A percentile compares a stretch with the other conserved stretches of the same genome.
phyloP scores from a whole-genome alignment of 352 stramenopile genomes.

The Phytophthora ramorum region DNA sequence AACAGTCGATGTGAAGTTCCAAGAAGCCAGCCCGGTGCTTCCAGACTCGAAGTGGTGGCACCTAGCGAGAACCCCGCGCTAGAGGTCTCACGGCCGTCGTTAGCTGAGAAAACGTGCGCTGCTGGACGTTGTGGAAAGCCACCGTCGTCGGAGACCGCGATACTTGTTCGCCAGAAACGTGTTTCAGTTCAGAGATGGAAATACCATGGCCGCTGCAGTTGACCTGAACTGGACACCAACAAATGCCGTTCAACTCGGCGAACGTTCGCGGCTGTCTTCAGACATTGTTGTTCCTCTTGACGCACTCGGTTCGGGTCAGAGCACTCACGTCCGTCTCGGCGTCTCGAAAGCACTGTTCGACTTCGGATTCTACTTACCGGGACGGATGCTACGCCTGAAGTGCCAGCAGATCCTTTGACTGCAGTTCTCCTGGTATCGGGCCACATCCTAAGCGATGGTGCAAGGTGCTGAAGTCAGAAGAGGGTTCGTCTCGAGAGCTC shows the following conservation, averaged over 20 bases:
- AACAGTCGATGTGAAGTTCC: constrained; percentile 13
- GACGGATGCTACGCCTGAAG: background rate
- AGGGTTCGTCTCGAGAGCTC: background rate
- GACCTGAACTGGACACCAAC: constrained; percentile 1
- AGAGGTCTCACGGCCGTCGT: background rate
- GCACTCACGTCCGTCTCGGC: background rate
- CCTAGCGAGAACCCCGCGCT: background rate
- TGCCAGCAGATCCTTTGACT: background rate
- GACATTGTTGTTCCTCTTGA: background rate
- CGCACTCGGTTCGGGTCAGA: background rate
- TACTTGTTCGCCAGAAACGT: constrained; percentile 11
- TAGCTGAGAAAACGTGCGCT: background rate
- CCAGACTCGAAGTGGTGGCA: background rate
- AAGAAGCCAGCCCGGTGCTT: background rate
- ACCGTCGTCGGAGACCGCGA: constrained; percentile 3
- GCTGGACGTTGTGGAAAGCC: constrained; percentile 15
- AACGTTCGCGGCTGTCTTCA: background rate
- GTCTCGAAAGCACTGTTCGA: constrained; percentile 4
- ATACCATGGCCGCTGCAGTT: constrained; percentile 10
- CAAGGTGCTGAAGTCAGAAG: background rate
- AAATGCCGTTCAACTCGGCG: background rate
- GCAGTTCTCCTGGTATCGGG: background rate
- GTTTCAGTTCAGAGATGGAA: constrained; percentile 14
- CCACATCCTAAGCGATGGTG: background rate
- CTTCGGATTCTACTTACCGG: background rate